Evolutionary conservation across 495 filamentous ascomycete genomes (phyloP).

Genomic region (Penicillium soppii): DNA sequence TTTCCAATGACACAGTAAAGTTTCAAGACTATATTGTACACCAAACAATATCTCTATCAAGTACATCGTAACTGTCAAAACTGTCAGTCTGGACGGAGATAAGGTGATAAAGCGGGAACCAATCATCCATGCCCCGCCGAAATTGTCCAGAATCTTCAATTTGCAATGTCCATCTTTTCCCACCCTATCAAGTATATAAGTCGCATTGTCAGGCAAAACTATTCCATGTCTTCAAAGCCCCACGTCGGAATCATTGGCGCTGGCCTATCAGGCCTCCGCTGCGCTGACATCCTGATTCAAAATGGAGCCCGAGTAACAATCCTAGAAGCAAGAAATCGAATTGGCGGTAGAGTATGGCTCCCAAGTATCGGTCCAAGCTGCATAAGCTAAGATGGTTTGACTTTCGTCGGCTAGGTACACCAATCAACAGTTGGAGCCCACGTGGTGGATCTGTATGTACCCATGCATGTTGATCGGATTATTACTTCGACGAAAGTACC

Average conservation of each 20-base stretch:
- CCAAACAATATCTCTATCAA: too few species aligned
- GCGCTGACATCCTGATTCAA: conserved; percentile 76
- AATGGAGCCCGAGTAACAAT: conserved; percentile 81
- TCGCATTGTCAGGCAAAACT: neutral
- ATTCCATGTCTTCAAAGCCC: conserved; percentile 37
- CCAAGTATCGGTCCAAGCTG: neutral
- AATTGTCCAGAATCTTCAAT: conserved; percentile 16
- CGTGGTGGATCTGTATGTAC: conserved; percentile 45
- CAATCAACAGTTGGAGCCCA: conserved; percentile 39
- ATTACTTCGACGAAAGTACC: neutral
- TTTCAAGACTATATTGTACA: too few species aligned
- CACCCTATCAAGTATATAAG: neutral
- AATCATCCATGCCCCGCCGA: conserved; percentile 18
- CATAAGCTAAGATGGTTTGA: neutral
- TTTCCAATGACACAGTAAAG: too few species aligned
- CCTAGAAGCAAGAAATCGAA: conserved; percentile 77
- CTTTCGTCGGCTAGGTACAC: conserved; percentile 30
- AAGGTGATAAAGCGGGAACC: conserved; percentile 15
- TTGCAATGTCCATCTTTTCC: conserved; percentile 1
- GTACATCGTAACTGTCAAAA: too few species aligned
- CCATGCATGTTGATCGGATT: neutral
- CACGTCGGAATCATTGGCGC: conserved; percentile 79
- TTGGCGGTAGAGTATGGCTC: conserved; percentile 73
- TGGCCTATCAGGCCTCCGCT: conserved; percentile 82
- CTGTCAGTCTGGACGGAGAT: too few species aligned